Conservation (phyloP, 1,139 yeast species). For the Blastobotrys capitulatus region DNA sequence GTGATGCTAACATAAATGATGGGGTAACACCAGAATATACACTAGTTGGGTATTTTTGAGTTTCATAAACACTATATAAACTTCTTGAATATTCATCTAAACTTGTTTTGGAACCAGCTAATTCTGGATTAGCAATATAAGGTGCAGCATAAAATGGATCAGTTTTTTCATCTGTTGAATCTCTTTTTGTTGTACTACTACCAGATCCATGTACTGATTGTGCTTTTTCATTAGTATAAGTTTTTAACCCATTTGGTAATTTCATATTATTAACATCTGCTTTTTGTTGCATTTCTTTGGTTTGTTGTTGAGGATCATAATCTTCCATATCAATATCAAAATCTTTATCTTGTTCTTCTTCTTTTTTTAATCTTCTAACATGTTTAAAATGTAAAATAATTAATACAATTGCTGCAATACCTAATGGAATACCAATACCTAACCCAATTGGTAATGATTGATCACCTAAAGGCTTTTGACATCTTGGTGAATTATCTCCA, state of each 20-base stretch:
- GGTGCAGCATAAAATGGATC: conserved; percentile 24
- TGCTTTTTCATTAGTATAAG: background rate
- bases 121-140: conserved; percentile 22
- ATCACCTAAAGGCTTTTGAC: conserved; percentile 28
- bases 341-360: conserved; percentile 35
- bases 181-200: background rate
- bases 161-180: conserved; percentile 2
- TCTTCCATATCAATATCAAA: conserved; percentile 30
- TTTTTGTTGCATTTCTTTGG: background rate
- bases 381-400: conserved; percentile 33
- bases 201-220: background rate
- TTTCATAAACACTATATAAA: conserved; percentile 17
- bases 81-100: conserved; percentile 25
- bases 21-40: conserved; percentile 7
- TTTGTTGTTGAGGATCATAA: conserved; percentile 11
- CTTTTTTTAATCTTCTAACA: conserved; percentile 29
- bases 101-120: conserved; percentile 21
- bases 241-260: conserved; percentile 4
- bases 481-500: conserved; percentile 20
- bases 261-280: background rate
- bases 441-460: conserved; percentile 35
- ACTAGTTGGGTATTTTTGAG: conserved; percentile 9
- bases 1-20: conserved; percentile 5
- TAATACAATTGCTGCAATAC: conserved; percentile 29
- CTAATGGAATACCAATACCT: conserved; percentile 37